These are phyloP conservation scores for Hysterangium stoloniferum DNA, from an alignment of 768 basidiomycete species.

Conservation along the genomic window DNA sequence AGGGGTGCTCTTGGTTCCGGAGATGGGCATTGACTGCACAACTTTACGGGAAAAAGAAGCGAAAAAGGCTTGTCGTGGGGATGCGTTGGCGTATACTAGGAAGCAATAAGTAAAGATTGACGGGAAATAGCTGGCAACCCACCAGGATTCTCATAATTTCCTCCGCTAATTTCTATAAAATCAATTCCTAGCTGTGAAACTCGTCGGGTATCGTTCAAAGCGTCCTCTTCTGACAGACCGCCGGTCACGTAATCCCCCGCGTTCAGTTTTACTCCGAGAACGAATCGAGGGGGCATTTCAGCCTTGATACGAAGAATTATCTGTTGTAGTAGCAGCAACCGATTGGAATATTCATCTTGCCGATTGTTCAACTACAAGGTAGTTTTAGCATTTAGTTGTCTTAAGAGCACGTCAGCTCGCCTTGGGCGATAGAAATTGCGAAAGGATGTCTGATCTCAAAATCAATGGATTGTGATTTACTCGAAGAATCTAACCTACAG, in stretches of 20 bases:
- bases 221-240: conserved; percentile 29
- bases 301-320: conserved; percentile 51
- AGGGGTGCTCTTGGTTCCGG: conserved; percentile 31
- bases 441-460: conserved; percentile 53
- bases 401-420: conserved; percentile 25
- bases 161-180: conserved; percentile 84
- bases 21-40: conserved; percentile 29
- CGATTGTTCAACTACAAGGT: conserved; percentile 41
- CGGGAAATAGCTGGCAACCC: conserved; percentile 15
- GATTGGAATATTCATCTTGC: conserved; percentile 55
- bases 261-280: conserved; percentile 75
- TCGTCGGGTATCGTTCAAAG: conserved; percentile 50
- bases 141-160: conserved; percentile 79
- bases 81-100: too few species aligned
- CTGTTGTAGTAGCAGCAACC: conserved; percentile 49
- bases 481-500: conserved; percentile 42
- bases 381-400: not conserved
- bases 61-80: conserved; percentile 66
- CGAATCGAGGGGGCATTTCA: conserved; percentile 47
- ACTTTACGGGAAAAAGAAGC: conserved; percentile 50
- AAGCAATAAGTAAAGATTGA: not conserved
- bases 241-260: conserved; percentile 59
- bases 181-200: conserved; percentile 69
- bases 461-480: not conserved
- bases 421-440: conserved; percentile 72